phyloP scores from a whole-genome alignment of 768 basidiomycete species.

The Rhodotorula paludigena region DNA sequence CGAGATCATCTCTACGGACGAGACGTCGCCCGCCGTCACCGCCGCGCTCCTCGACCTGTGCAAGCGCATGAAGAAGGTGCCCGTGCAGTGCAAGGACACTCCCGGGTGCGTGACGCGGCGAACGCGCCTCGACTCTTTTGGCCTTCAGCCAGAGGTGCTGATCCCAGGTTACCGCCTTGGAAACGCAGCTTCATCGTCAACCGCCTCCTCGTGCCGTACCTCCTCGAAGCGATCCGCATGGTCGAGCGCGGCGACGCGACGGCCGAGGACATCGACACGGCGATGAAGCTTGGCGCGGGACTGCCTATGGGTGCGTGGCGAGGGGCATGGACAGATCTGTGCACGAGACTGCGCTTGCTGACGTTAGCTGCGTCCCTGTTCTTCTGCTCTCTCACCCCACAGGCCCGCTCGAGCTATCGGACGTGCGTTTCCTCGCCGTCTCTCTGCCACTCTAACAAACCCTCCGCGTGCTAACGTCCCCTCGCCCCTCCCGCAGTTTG shows the following conservation, averaged over 20 bases:
- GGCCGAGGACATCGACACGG: constrained; percentile 50
- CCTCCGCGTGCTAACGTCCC: not conserved
- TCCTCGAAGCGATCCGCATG: constrained; percentile 52
- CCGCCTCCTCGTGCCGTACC: constrained; percentile 50
- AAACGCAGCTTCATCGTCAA: constrained; percentile 52
- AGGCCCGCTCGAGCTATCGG: constrained; percentile 46
- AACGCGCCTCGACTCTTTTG: not conserved
- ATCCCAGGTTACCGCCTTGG: not conserved
- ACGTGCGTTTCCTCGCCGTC: constrained; percentile 11
- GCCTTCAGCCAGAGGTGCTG: not conserved
- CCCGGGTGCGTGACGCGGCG: constrained; percentile 45
- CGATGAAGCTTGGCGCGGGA: constrained; percentile 53
- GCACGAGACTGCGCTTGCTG: not conserved
- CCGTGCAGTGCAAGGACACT: constrained; percentile 51
- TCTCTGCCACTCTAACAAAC: not conserved
- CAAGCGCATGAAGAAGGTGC: constrained; percentile 48
- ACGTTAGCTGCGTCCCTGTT: not conserved
- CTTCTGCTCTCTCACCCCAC: constrained; percentile 35
- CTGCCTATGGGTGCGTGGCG: constrained; percentile 16
- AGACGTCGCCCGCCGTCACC: constrained; percentile 47
- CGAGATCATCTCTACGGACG: constrained; percentile 49
- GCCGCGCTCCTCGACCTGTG: constrained; percentile 48
- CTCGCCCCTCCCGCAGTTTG: constrained; percentile 42
- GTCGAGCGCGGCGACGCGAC: constrained; percentile 51
- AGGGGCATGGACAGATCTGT: no score